A percentile compares a stretch with the other conserved stretches of the same genome.
Conservation (phyloP, 192 early-diverging fungal species). For the Diversispora eburnea region DNA sequence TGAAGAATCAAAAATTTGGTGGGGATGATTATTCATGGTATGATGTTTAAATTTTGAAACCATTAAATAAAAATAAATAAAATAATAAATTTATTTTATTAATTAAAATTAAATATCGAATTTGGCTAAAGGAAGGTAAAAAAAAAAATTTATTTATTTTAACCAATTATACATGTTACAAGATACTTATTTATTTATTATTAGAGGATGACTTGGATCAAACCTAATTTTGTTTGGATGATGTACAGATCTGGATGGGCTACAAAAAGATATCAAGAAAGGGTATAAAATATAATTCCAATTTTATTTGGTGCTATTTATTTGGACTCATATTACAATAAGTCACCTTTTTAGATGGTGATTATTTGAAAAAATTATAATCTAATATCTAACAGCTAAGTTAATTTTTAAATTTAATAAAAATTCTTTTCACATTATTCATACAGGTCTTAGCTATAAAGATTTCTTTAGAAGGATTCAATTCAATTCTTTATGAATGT, state of each 20-base stretch:
- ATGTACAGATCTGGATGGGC: constrained; percentile 49
- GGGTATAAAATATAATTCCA: constrained; percentile 24
- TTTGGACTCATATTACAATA: too few relatives aligned
- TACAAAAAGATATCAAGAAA: constrained; percentile 40
- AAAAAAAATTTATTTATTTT: not conserved
- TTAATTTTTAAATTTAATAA: constrained; percentile 17
- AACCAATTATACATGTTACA: not conserved
- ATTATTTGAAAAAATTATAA: too few relatives aligned
- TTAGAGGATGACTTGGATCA: constrained; percentile 49
- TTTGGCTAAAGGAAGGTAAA: not conserved
- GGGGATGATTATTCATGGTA: constrained; percentile 35
- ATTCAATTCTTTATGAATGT: constrained; percentile 30
- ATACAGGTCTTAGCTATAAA: constrained; percentile 33
- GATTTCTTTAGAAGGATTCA: constrained; percentile 32
- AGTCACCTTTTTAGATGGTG: too few relatives aligned
- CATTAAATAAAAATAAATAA: not conserved
- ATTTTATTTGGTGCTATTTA: too few relatives aligned
- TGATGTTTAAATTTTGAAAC: not conserved
- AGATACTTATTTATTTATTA: not conserved
- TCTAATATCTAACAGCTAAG: too few relatives aligned
- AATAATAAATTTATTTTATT: not conserved
- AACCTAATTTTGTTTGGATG: constrained; percentile 50
- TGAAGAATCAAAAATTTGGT: constrained; percentile 37
- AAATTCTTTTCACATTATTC: constrained; percentile 13
- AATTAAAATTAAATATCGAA: not conserved